Evolutionary conservation across 352 stramenopile species (phyloP), one percentile per base, ranked within the genome.

Genomic region (Phytophthora sp.): DNA sequence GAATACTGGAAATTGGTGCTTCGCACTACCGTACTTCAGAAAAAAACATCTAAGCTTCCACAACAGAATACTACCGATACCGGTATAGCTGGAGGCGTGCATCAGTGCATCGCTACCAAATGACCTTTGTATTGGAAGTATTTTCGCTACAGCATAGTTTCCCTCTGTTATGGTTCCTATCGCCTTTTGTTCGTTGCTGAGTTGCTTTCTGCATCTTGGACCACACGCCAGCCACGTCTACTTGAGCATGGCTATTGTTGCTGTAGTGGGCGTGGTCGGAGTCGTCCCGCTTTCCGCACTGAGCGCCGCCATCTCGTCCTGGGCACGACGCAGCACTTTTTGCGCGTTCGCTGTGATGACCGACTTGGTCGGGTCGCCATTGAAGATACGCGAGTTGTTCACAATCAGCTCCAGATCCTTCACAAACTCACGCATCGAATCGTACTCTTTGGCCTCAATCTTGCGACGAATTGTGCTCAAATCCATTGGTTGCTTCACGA

Each of bases 401-500:
- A 92, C 82, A 30, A 95, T 91, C n/a, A 94, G 72, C 68, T 95
- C 87, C 33, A 95, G 63, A 47, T 95, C 87, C 59, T 91, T 91
- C 47, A 94, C 79, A 33, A 95, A 95, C n/a, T 91, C 82, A 8
- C 85, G 83, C 80, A 93, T 91, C 52, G 85, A 93, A 56, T 90
- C 84, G 69, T 95, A 95, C 56, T 82, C 65, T 41, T 80, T 74
- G 0, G 80, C 69, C 11, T 81, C 61, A 18, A 90, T 87, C 66
- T 95, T 95, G 49, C 70, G 73, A 42, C 76, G 74, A 69, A 95
- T 86, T 16, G 78, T 70, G 29, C 73, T 79, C 47, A 95, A 64
- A 61, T 95, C 87, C 83, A 95, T 94, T 8, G 87, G 87, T 31
- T 92, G 85, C 69, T 95, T 95, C 66, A 95, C 89, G 54, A 95